Evolutionary conservation across 768 basidiomycete genomes (phyloP).

Genomic region (Leccinum longicurvipes): DNA sequence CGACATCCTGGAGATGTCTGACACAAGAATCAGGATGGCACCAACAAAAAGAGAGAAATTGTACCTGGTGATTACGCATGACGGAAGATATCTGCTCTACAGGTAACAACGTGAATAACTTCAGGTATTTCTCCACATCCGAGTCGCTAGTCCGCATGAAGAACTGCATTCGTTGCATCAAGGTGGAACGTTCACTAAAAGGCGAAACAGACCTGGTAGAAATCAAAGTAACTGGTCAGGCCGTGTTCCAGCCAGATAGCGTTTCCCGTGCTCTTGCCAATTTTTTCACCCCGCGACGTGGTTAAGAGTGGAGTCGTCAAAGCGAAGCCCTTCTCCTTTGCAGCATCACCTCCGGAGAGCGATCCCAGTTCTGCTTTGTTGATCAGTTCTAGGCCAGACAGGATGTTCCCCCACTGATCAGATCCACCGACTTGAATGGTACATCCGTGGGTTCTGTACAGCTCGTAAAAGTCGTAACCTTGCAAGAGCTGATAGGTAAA

Average conservation of each 20-base stretch:
- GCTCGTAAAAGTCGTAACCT: constrained; percentile 88
- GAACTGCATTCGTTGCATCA: constrained; percentile 52
- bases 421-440: constrained; percentile 92
- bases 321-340: constrained; percentile 57
- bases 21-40: not conserved
- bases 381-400: constrained; percentile 91
- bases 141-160: constrained; percentile 80
- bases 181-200: not conserved
- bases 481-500: constrained; percentile 97
- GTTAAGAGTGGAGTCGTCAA: constrained; percentile 94
- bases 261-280: constrained; percentile 96
- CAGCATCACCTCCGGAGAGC: not conserved
- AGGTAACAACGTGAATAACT: constrained; percentile 77
- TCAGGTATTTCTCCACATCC: constrained; percentile 77
- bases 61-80: constrained; percentile 58
- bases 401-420: constrained; percentile 98
- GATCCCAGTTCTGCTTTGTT: constrained; percentile 38
- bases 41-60: not conserved
- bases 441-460: constrained; percentile 65
- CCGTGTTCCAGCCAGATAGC: constrained; percentile 84
- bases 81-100: constrained; percentile 52
- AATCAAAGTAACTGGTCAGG: constrained; percentile 85
- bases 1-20: constrained; percentile 37
- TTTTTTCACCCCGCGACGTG: constrained; percentile 87
- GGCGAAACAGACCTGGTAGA: constrained; percentile 74